A percentile compares a stretch with the other conserved stretches of the same genome.
Conservation (phyloP, 352 stramenopile genomes). For the Pythium plurisporium region DNA sequence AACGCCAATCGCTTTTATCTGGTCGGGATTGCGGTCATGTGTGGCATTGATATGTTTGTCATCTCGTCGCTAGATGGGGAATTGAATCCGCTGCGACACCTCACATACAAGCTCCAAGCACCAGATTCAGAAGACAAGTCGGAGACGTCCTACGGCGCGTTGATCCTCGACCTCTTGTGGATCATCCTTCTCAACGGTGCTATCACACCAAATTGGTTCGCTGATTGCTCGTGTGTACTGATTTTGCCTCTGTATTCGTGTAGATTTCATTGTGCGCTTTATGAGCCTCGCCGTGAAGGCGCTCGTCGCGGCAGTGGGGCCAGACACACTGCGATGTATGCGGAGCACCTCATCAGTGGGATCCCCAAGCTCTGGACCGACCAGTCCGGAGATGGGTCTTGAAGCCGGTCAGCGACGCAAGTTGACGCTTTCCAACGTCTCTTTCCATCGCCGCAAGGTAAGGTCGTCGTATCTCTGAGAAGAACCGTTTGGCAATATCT, state of each 20-base stretch:
- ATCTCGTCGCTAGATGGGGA: slow-evolving; percentile 61
- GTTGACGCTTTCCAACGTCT: slow-evolving; percentile 39
- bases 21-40: slow-evolving; percentile 49
- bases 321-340: slow-evolving; percentile 27
- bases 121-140: background rate
- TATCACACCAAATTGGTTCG: background rate
- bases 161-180: slow-evolving; percentile 68
- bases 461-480: background rate
- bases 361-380: slow-evolving; percentile 2
- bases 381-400: slow-evolving; percentile 29
- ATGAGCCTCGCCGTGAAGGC: slow-evolving; percentile 58
- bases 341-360: background rate
- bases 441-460: slow-evolving; percentile 77
- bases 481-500: too few relatives aligned
- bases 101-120: slow-evolving; percentile 34
- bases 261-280: slow-evolving; percentile 72
- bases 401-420: slow-evolving; percentile 42
- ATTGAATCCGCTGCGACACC: slow-evolving; percentile 50
- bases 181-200: slow-evolving; percentile 77
- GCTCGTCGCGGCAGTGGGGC: slow-evolving; percentile 42
- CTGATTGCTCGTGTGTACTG: background rate
- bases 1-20: slow-evolving; percentile 52
- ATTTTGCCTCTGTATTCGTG: too few relatives aligned
- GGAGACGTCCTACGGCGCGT: slow-evolving; percentile 21
- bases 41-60: slow-evolving; percentile 49